phyloP scores from a whole-genome alignment of 805 yeast genomes.

The Ogataea degrootiae region DNA sequence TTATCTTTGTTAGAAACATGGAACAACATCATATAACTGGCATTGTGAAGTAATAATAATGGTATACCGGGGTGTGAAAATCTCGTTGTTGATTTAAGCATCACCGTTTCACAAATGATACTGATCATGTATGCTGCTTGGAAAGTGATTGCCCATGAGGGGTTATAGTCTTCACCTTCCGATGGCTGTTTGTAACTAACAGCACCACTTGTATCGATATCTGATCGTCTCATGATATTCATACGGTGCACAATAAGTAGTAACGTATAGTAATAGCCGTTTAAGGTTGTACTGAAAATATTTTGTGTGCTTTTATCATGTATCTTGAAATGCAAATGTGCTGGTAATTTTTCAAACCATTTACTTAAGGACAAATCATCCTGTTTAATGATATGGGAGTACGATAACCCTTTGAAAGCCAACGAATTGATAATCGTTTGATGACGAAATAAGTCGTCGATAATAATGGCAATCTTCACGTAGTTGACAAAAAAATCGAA shows the following conservation, averaged over 20 bases:
- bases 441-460: not conserved
- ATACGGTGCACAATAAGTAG: constrained; percentile 59
- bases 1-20: no score
- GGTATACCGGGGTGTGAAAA: constrained; percentile 36
- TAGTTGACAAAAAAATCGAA: not conserved
- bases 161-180: constrained; percentile 40
- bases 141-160: constrained; percentile 71
- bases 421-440: not conserved
- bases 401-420: constrained; percentile 2
- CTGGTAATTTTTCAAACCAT: constrained; percentile 67
- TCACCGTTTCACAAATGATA: constrained; percentile 39
- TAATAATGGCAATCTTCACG: not conserved
- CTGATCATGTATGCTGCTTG: constrained; percentile 70
- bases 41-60: no score
- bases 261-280: constrained; percentile 63
- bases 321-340: constrained; percentile 54
- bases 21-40: no score
- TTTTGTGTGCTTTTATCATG: constrained; percentile 35
- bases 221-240: constrained; percentile 8
- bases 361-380: constrained; percentile 69
- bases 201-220: constrained; percentile 26
- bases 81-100: not conserved
- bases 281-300: constrained; percentile 50
- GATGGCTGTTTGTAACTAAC: constrained; percentile 16
- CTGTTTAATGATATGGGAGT: constrained; percentile 33